Percentiles rank a stretch among this genome's conserved stretches.
These are phyloP conservation scores for Xerophyta viscosa DNA, from an alignment of 106 monocot genomes.

Conservation along the genomic window DNA sequence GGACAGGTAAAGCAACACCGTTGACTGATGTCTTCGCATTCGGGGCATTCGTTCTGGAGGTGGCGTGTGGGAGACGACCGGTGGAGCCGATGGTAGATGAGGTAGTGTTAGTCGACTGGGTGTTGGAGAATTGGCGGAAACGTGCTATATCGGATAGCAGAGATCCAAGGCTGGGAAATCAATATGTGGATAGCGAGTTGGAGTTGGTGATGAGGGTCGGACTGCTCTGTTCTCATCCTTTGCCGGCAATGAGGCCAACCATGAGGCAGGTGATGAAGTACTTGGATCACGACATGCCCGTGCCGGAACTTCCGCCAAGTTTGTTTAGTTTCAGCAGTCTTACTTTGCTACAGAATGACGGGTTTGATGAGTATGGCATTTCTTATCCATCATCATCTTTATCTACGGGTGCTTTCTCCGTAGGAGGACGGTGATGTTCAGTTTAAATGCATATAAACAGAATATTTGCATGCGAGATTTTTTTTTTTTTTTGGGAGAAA, in stretches of 20 bases:
- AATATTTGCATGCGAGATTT: too few relatives aligned
- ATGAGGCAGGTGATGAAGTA: conserved; percentile 10
- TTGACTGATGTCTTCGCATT: conserved; percentile 16
- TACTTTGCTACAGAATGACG: not conserved
- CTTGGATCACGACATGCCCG: not conserved
- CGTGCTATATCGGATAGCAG: not conserved
- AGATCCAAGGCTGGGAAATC: conserved; percentile 5
- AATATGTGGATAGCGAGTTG: conserved; percentile 5
- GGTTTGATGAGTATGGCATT: conserved; percentile 2
- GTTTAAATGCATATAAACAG: too few relatives aligned
- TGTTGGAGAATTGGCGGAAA: conserved; percentile 8
- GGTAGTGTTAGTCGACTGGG: conserved; percentile 4
- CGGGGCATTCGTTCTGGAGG: conserved; percentile 15
- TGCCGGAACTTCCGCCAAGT: not conserved
- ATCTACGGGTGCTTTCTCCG: not conserved
- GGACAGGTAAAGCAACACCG: conserved; percentile 11
- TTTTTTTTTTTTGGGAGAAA: too few relatives aligned
- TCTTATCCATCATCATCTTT: not conserved
- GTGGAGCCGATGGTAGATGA: not conserved
- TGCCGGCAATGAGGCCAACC: not conserved
- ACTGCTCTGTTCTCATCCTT: conserved; percentile 2
- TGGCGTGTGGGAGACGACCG: conserved; percentile 18
- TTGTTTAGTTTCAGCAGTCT: not conserved
- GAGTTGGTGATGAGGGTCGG: conserved; percentile 11
- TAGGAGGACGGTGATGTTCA: not conserved